phyloP scores from a whole-genome alignment of 1,139 yeast species.

The Entelexis sorbosivorans region DNA sequence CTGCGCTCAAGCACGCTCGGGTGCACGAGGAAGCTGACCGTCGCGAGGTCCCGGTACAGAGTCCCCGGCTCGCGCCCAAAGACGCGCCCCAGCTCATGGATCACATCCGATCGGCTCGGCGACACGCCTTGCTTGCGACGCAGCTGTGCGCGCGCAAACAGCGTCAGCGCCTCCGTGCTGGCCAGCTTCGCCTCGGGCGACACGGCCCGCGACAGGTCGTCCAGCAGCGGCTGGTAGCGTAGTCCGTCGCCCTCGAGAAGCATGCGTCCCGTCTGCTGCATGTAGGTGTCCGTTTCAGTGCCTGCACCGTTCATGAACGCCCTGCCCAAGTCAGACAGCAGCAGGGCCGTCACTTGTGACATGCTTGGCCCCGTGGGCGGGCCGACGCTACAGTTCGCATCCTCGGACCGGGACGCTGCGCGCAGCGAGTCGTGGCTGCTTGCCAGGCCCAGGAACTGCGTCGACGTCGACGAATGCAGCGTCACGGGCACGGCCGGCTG shows the following conservation, averaged over 20 bases:
- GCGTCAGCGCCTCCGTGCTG: constrained; percentile 16
- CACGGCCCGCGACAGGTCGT: constrained; percentile 18
- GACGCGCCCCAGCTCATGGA: constrained; percentile 19
- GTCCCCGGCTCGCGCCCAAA: constrained; percentile 28
- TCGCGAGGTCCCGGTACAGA: constrained; percentile 31
- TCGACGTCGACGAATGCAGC: constrained; percentile 21
- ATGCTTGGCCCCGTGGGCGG: constrained; percentile 17
- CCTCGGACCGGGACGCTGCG: constrained; percentile 8
- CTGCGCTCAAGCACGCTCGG: constrained; percentile 28
- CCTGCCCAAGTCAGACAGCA: constrained; percentile 22
- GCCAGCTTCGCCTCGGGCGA: constrained; percentile 20
- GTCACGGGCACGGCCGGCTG: constrained; percentile 13
- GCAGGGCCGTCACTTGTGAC: constrained; percentile 14
- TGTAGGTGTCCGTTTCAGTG: constrained; percentile 23
- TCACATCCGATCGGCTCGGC: constrained; percentile 14
- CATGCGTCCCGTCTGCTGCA: constrained; percentile 25
- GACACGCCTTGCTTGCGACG: constrained; percentile 5
- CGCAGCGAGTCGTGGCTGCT: constrained; percentile 18
- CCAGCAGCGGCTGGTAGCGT: constrained; percentile 20
- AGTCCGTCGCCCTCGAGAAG: constrained; percentile 24
- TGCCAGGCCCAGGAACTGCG: constrained; percentile 18
- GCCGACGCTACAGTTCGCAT: background rate
- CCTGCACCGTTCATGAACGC: constrained; percentile 16
- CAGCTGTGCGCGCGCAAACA: constrained; percentile 11
- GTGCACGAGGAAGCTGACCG: constrained; percentile 32